Conservation (phyloP, 805 yeast genomes). For the Wickerhamiella hasegawae region DNA sequence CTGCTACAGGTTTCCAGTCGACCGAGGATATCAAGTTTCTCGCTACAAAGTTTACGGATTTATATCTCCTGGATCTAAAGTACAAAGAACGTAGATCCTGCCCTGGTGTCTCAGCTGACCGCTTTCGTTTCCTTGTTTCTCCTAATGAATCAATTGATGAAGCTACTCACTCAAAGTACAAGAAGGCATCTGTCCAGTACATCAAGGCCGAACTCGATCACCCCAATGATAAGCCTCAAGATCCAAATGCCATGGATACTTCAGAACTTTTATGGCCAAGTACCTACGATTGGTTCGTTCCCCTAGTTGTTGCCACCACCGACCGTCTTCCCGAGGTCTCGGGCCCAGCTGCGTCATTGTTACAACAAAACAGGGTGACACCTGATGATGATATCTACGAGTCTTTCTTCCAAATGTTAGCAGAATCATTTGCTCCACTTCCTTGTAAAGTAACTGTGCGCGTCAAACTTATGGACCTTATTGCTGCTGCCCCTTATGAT, state of each 20-base stretch:
- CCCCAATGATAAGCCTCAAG: background rate
- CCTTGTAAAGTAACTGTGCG: background rate
- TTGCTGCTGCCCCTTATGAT: background rate
- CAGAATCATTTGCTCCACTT: background rate
- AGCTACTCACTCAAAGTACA: background rate
- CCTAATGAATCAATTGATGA: conserved; percentile 23
- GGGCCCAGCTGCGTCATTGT: conserved; percentile 34
- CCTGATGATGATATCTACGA: background rate
- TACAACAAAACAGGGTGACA: conserved; percentile 25
- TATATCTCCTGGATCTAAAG: conserved; percentile 39
- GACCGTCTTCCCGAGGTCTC: conserved; percentile 43
- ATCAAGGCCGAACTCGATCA: background rate
- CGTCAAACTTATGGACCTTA: background rate
- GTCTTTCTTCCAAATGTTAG: background rate
- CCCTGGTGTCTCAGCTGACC: conserved; percentile 42
- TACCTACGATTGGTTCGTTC: conserved; percentile 23
- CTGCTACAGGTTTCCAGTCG: background rate
- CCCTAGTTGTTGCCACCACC: conserved; percentile 45
- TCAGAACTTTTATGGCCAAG: background rate
- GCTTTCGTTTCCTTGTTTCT: conserved; percentile 34
- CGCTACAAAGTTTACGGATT: conserved; percentile 32
- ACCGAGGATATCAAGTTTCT: conserved; percentile 24
- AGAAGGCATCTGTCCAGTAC: background rate
- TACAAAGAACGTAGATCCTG: conserved; percentile 17
- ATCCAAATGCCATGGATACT: background rate